Percentiles rank a stretch among this genome's conserved stretches.
These are phyloP conservation scores for Pseudonitzschia multiseries DNA, from an alignment of 108 stramenopile genomes.

Conservation along the genomic window DNA sequence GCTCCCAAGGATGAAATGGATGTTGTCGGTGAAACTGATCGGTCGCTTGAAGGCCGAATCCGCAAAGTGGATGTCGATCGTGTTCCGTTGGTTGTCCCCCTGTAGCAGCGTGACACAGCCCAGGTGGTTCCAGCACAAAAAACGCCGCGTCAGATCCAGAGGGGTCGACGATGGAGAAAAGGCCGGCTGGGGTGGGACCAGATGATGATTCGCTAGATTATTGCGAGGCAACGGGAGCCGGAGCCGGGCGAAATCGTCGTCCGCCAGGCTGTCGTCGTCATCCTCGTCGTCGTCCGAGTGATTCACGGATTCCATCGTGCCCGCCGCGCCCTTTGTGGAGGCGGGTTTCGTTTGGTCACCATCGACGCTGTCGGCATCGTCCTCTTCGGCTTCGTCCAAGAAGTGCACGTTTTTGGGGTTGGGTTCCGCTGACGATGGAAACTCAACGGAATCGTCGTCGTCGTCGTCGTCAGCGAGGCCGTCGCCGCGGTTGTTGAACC, in stretches of 20 bases:
- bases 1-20: slow-evolving; percentile 75
- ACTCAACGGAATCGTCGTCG: slow-evolving; percentile 42
- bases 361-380: neutral
- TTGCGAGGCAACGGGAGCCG: too few relatives aligned
- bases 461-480: slow-evolving; percentile 21
- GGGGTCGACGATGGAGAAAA: slow-evolving; percentile 82
- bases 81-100: slow-evolving; percentile 53
- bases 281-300: neutral
- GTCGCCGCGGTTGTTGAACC: neutral
- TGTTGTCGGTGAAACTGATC: slow-evolving; percentile 70
- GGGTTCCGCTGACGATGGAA: neutral
- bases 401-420: slow-evolving; percentile 21
- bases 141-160: slow-evolving; percentile 62
- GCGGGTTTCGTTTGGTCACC: neutral
- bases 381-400: slow-evolving; percentile 17
- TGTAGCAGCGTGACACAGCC: slow-evolving; percentile 60
- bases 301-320: too few relatives aligned
- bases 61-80: slow-evolving; percentile 70
- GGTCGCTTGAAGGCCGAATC: slow-evolving; percentile 64
- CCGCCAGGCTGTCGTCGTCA: neutral
- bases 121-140: slow-evolving; percentile 87
- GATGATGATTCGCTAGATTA: too few relatives aligned
- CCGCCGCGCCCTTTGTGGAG: slow-evolving; percentile 34
- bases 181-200: slow-evolving; percentile 54
- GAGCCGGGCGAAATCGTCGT: slow-evolving; percentile 1